Conservation (phyloP, 208 protist genomes). For the Leishmania amazonensis region DNA sequence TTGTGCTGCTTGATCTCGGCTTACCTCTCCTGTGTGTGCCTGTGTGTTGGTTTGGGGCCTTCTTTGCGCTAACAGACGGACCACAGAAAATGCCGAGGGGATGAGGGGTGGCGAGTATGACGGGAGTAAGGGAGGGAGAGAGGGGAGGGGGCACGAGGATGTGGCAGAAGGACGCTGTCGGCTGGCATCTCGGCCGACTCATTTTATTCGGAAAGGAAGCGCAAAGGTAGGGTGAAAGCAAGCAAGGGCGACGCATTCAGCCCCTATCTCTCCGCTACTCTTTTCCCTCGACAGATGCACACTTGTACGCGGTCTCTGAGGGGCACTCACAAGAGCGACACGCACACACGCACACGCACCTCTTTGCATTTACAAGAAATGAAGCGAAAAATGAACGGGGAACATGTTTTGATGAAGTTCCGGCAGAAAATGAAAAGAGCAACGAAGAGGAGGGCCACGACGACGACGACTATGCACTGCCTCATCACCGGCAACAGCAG, state of each 20-base stretch:
- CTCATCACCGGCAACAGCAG: background rate
- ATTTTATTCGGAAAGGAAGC: background rate
- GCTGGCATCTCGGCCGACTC: background rate
- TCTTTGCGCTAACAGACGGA: background rate
- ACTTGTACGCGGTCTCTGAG: background rate
- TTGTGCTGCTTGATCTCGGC: background rate
- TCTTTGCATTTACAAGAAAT: background rate
- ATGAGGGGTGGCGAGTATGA: background rate
- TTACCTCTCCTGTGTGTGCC: background rate
- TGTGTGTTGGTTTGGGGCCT: background rate
- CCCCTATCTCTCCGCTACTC: background rate
- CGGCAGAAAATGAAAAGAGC: background rate
- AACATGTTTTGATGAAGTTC: background rate
- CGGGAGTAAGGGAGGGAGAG: background rate
- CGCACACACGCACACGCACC: background rate
- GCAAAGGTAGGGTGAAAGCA: background rate
- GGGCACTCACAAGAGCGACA: background rate
- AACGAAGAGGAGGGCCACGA: background rate
- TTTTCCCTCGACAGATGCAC: background rate
- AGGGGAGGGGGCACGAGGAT: slow-evolving; percentile 5
- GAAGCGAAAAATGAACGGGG: background rate
- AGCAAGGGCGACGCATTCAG: background rate
- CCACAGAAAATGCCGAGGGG: background rate
- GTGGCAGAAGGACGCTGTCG: slow-evolving; percentile 5
- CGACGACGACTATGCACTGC: background rate